Evolutionary conservation across 225 moss, liverwort and hornwort genomes (phyloP).

Genomic region (Polytrichum commune): DNA sequence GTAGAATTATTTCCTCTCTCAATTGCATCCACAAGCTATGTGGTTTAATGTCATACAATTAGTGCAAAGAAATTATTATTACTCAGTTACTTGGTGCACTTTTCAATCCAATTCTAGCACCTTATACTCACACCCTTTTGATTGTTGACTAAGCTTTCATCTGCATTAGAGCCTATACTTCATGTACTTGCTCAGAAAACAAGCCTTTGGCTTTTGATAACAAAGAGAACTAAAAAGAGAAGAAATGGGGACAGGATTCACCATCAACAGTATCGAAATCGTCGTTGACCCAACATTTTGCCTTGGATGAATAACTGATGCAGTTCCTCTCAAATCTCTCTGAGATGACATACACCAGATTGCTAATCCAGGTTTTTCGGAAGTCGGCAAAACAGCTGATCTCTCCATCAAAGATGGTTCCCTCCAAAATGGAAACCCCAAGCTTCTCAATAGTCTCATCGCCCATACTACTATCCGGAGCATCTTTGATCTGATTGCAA

Average conservation of each 20-base stretch:
- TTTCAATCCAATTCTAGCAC: not conserved
- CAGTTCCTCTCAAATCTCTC: slow-evolving; percentile 72
- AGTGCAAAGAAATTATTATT: too few species aligned
- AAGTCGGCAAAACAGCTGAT: slow-evolving; percentile 57
- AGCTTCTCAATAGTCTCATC: slow-evolving; percentile 17
- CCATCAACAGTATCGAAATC: slow-evolving; percentile 28
- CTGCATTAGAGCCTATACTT: not conserved
- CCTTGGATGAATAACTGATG: slow-evolving; percentile 60
- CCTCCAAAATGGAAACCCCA: slow-evolving; percentile 46
- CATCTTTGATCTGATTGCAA: slow-evolving; percentile 32
- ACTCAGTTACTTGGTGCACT: not conserved
- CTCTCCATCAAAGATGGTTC: slow-evolving; percentile 75
- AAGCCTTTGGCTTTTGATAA: not conserved
- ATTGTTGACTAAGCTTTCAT: not conserved
- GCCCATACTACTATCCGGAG: slow-evolving; percentile 23
- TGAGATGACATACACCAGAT: slow-evolving; percentile 56
- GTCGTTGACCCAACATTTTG: slow-evolving; percentile 62
- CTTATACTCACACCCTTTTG: not conserved
- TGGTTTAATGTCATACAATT: too few species aligned
- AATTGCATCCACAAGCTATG: too few species aligned
- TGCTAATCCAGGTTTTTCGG: slow-evolving; percentile 57
- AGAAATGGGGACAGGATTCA: slow-evolving; percentile 7
- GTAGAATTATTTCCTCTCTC: too few species aligned
- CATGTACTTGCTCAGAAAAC: not conserved
- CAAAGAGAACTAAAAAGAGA: not conserved